Base-by-base conservation (phyloP, 176 grass and related monocot genomes). In the Panicum miliaceum region DNA sequence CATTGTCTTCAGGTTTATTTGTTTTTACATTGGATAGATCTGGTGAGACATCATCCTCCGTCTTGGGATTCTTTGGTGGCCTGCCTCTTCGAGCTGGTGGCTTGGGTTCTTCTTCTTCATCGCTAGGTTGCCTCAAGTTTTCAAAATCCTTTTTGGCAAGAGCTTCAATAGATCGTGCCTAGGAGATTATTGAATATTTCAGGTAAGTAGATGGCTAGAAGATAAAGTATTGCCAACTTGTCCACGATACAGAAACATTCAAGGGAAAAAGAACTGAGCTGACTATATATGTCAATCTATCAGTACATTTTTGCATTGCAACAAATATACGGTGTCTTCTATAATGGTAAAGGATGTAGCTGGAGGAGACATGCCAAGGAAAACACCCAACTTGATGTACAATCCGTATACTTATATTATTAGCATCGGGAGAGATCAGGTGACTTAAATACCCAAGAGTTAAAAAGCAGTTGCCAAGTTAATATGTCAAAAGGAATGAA, bases 81-180 rank as follows among this genome's bases (percentile, higher is more conserved):
- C 90, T 88, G 68, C 90, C 93, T 81, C 92, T 92, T 89, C 92
- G 89, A 64, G 72, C 81, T 75, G 84, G 87, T 57, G 84, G 85
- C 61, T 84, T 95, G 50, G 83, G 85, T 78, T 92, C 86, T 64
- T 89, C 88, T 68, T 90, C 89, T 25, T 68, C 68, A 53, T 95
- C 90, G 61, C 85, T 90, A 64, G 84, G 80, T 84, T 95, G 85
- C 80, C 93, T 90, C 76, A 95, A 88, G 52, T 95, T 95, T 85
- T 90, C 93, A 86, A 95, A 95, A 81, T 95, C 86, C 88, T 95
- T 95, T 82, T 88, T 95, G 58, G 93, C 93, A 86, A 95, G 88
- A 79, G 91, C 90, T 75, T 90, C 88, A 62, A 95, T 95, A 62
- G 90, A 86, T 43, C 93, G 90, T 79, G 90, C 93, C 93, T 95